Conservation (phyloP, 805 yeast genomes). For the Suhomyces xylopsoci region DNA sequence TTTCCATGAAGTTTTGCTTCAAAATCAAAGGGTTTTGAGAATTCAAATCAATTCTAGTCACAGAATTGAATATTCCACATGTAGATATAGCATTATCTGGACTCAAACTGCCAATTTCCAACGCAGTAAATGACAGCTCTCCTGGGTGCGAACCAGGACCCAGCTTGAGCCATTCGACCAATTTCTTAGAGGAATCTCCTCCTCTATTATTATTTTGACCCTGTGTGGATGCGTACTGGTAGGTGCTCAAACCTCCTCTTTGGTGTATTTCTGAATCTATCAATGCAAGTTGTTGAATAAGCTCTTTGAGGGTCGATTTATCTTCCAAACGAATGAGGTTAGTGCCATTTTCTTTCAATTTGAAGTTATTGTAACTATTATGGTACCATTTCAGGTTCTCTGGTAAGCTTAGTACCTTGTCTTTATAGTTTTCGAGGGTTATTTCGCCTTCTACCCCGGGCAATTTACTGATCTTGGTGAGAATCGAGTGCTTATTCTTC, state of each 20-base stretch:
- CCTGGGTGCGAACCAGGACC: conserved; percentile 3
- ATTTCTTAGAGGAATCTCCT: conserved; percentile 83
- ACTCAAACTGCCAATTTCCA: conserved; percentile 84
- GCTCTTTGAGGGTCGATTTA: conserved; percentile 9
- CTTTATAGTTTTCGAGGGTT: conserved; percentile 9
- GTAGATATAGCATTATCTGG: conserved; percentile 66
- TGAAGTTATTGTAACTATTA: conserved; percentile 2
- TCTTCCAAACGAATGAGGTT: conserved; percentile 18
- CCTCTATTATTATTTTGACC: conserved; percentile 82
- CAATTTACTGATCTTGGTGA: conserved; percentile 25
- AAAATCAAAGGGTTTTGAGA: conserved; percentile 71
- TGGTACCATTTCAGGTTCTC: neutral
- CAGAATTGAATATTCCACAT: conserved; percentile 47
- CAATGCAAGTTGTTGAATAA: conserved; percentile 40
- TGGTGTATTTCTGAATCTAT: conserved; percentile 60
- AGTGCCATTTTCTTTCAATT: conserved; percentile 2
- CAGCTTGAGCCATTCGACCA: conserved; percentile 68
- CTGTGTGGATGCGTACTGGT: conserved; percentile 80
- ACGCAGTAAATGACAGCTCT: conserved; percentile 36
- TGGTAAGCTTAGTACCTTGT: conserved; percentile 4
- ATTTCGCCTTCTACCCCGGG: conserved; percentile 1
- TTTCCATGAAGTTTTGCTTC: conserved; percentile 81
- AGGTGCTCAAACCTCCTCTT: conserved; percentile 74
- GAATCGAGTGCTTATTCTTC: conserved; percentile 48
- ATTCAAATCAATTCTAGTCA: conserved; percentile 72